A percentile compares a stretch with the other conserved stretches of the same genome.
Conservation (phyloP, 2,329 filamentous ascomycete species). For the Verticillium tricorpus region DNA sequence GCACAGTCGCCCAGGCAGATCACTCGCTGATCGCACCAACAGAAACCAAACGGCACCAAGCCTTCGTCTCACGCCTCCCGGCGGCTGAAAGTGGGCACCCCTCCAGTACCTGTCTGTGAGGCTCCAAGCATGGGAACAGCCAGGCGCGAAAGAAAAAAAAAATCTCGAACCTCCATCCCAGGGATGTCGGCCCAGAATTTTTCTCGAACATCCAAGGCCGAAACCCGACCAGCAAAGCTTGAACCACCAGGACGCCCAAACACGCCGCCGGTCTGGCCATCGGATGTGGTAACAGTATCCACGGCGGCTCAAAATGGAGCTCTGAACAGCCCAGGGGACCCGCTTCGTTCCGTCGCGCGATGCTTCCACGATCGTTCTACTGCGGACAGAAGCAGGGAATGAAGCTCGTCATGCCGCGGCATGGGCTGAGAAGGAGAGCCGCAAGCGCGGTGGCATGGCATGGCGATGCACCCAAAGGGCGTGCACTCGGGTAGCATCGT, state of each 20-base stretch:
- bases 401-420: background rate
- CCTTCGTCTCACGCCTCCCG: slow-evolving; percentile 7
- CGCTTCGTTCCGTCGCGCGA: slow-evolving; percentile 10
- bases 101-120: background rate
- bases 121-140: background rate
- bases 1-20: background rate
- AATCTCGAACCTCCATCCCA: background rate
- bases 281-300: background rate
- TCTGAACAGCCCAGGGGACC: slow-evolving; percentile 1
- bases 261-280: background rate
- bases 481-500: background rate
- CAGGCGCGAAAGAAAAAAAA: background rate
- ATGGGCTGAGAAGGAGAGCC: background rate
- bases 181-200: background rate
- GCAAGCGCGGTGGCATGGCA: background rate
- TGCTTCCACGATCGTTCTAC: slow-evolving; percentile 1
- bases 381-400: background rate
- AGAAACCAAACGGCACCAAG: background rate
- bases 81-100: slow-evolving; percentile 12
- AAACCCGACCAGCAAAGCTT: background rate
- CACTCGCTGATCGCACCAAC: background rate
- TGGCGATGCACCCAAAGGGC: background rate
- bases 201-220: background rate
- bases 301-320: slow-evolving; percentile 1
- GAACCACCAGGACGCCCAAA: background rate